phyloP scores from a whole-genome alignment of 2,329 filamentous ascomycete genomes.

The Pseudocercospora pini-densiflorae region DNA sequence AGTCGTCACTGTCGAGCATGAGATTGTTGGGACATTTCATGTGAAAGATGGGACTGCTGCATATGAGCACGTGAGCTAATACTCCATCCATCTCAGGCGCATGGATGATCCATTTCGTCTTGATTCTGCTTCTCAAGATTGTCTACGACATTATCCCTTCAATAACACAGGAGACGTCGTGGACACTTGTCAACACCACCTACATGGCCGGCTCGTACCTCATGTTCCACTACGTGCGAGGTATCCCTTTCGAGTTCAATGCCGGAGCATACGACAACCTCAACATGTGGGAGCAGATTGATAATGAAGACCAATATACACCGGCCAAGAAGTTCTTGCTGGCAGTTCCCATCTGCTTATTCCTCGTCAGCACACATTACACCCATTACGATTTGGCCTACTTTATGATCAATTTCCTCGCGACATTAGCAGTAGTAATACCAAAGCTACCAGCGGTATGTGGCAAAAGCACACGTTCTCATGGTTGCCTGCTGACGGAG shows the following conservation, averaged over 20 bases:
- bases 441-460: constrained; percentile 94
- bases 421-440: constrained; percentile 89
- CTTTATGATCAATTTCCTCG: constrained; percentile 96
- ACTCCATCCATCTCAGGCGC: constrained; percentile 66
- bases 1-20: constrained; percentile 15
- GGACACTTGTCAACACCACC: constrained; percentile 97
- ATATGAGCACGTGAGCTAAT: constrained; percentile 17
- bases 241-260: constrained; percentile 98
- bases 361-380: constrained; percentile 97
- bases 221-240: constrained; percentile 99
- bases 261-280: constrained; percentile 97
- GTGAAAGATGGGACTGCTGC: constrained; percentile 4
- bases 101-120: constrained; percentile 95
- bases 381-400: constrained; percentile 97
- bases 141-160: constrained; percentile 96
- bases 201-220: constrained; percentile 99
- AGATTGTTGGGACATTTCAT: not conserved
- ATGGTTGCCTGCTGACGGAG: constrained; percentile 20
- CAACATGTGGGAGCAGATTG: constrained; percentile 99
- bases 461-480: constrained; percentile 32
- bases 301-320: constrained; percentile 98
- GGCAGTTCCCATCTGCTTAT: constrained; percentile 90
- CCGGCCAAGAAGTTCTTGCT: constrained; percentile 98
- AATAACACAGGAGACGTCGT: constrained; percentile 96
- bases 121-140: constrained; percentile 91